Percentiles rank a stretch among this genome's conserved stretches.
Evolutionary conservation across 2,329 filamentous ascomycete genomes (phyloP).

Genomic region (Zalaria sp.): DNA sequence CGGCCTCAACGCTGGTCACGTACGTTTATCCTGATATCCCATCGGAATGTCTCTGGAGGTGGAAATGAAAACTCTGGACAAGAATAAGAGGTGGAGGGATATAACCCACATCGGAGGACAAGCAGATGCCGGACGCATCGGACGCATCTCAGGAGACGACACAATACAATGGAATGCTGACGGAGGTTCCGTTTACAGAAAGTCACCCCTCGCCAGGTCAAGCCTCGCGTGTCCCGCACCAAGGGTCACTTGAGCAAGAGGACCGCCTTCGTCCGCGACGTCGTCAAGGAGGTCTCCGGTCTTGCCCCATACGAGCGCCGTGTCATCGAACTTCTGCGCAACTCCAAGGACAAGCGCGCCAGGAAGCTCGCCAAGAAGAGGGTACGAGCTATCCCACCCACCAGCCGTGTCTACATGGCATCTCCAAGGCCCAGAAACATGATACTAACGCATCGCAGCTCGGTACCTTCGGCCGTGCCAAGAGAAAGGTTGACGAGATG

Average conservation of each 20-base stretch:
- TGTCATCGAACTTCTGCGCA: constrained; percentile 96
- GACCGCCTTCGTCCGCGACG: constrained; percentile 90
- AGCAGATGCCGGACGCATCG: background rate
- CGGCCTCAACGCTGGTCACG: constrained; percentile 52
- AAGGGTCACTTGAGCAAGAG: constrained; percentile 97
- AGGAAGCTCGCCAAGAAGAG: constrained; percentile 99
- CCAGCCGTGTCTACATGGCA: constrained; percentile 1
- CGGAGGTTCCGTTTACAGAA: constrained; percentile 19
- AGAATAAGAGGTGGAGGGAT: background rate
- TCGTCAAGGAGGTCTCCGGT: constrained; percentile 93
- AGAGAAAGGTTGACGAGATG: constrained; percentile 99
- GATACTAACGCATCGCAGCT: constrained; percentile 41
- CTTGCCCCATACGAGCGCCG: constrained; percentile 67
- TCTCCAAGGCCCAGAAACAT: constrained; percentile 9
- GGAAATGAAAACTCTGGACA: constrained; percentile 18
- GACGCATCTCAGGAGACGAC: background rate
- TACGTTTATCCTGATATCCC: constrained; percentile 31
- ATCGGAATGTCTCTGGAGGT: constrained; percentile 10
- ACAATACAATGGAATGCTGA: background rate
- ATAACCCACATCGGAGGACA: background rate
- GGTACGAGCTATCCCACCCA: constrained; percentile 39
- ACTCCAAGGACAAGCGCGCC: constrained; percentile 98
- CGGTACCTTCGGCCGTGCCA: constrained; percentile 96
- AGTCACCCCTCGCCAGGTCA: constrained; percentile 37
- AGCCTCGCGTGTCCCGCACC: constrained; percentile 46